Evolutionary conservation across 2,329 filamentous ascomycete genomes (phyloP).

Genomic region (Nigrograna mackinnonii): DNA sequence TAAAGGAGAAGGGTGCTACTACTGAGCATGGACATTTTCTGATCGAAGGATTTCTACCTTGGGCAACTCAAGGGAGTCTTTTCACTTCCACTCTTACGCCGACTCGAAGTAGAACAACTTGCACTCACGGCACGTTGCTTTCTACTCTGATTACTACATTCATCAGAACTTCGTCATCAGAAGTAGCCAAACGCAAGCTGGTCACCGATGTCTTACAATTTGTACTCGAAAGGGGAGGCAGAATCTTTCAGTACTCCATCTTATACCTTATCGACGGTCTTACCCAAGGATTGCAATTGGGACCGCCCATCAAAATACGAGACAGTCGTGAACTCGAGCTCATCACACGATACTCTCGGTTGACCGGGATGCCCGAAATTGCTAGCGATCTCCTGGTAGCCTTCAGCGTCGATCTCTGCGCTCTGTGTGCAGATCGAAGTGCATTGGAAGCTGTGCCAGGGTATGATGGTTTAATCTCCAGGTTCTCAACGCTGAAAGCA

Average conservation of each 20-base stretch:
- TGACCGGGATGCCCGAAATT: slow-evolving; percentile 47
- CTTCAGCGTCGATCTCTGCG: too few species aligned
- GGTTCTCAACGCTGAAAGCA: slow-evolving; percentile 9
- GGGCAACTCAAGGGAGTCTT: slow-evolving; percentile 49
- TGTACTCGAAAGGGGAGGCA: slow-evolving; percentile 36
- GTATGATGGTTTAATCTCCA: slow-evolving; percentile 16
- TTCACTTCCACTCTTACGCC: slow-evolving; percentile 45
- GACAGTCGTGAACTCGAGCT: slow-evolving; percentile 29
- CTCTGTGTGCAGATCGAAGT: slow-evolving; percentile 16
- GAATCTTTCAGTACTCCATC: slow-evolving; percentile 45
- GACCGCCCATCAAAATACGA: too few species aligned
- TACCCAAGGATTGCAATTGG: slow-evolving; percentile 37
- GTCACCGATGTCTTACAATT: slow-evolving; percentile 38
- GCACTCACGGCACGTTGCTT: slow-evolving; percentile 46
- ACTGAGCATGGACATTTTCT: slow-evolving; percentile 40
- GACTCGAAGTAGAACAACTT: slow-evolving; percentile 30
- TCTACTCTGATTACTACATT: slow-evolving; percentile 39
- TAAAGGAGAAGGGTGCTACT: slow-evolving; percentile 8
- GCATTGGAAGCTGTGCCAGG: slow-evolving; percentile 14
- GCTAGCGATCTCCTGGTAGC: slow-evolving; percentile 42
- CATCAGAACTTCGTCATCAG: slow-evolving; percentile 15
- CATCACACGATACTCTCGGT: slow-evolving; percentile 39
- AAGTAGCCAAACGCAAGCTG: slow-evolving; percentile 16
- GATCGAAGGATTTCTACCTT: slow-evolving; percentile 47
- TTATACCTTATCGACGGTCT: slow-evolving; percentile 50